phyloP scores from a whole-genome alignment of 2,329 filamentous ascomycete species.

The Diaporthe sp. region DNA sequence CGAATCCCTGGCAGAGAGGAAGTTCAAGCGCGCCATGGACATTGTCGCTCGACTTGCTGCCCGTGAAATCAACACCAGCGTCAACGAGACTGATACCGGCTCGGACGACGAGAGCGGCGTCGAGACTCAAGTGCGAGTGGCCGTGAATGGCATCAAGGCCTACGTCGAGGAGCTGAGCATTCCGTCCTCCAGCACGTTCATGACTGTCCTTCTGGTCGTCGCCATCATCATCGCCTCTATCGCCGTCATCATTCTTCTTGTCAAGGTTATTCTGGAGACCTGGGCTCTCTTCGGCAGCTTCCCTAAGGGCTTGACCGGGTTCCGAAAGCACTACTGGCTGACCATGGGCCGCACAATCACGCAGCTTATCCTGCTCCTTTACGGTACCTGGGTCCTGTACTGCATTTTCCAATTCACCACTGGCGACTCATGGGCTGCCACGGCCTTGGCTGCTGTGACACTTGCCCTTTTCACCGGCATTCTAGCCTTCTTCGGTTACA shows the following conservation, averaged over 20 bases:
- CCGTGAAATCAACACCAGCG: slow-evolving; percentile 61
- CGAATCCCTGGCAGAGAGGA: slow-evolving; percentile 47
- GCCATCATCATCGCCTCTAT: slow-evolving; percentile 88
- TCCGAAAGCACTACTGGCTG: slow-evolving; percentile 97
- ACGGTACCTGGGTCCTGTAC: slow-evolving; percentile 95
- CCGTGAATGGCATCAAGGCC: slow-evolving; percentile 81
- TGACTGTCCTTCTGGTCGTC: slow-evolving; percentile 91
- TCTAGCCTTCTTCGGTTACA: slow-evolving; percentile 84
- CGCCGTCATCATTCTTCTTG: slow-evolving; percentile 84
- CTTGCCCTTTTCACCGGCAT: slow-evolving; percentile 83
- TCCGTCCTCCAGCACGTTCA: slow-evolving; percentile 91
- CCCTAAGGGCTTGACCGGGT: slow-evolving; percentile 80
- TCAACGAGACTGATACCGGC: slow-evolving; percentile 49
- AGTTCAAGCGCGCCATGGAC: slow-evolving; percentile 66
- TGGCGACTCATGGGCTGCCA: slow-evolving; percentile 95
- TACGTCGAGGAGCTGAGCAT: slow-evolving; percentile 88
- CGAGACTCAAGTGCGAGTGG: slow-evolving; percentile 49
- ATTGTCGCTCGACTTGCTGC: slow-evolving; percentile 60
- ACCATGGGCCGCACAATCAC: slow-evolving; percentile 90
- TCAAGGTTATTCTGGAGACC: slow-evolving; percentile 90
- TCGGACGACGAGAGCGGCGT: slow-evolving; percentile 33
- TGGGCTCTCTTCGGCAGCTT: slow-evolving; percentile 94
- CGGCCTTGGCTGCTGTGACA: slow-evolving; percentile 83
- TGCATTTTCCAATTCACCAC: slow-evolving; percentile 95
- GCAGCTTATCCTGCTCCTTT: slow-evolving; percentile 88